Conservation (phyloP, 192 early-diverging fungal genomes). For the Entrophospora sp. region DNA sequence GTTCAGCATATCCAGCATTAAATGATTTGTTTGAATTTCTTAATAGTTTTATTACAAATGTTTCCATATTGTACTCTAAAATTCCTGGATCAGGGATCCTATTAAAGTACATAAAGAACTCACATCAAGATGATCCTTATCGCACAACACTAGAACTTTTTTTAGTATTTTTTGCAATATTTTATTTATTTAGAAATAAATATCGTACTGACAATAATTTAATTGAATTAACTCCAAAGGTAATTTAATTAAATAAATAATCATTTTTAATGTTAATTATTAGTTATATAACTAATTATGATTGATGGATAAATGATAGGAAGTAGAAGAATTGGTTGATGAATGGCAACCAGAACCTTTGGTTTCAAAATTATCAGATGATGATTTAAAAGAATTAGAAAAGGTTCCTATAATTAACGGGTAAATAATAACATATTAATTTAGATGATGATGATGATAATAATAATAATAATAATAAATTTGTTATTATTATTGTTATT, state of each 20-base stretch:
- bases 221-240: constrained; percentile 75
- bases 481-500: too few relatives aligned
- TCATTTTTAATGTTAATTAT: too few relatives aligned
- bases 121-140: constrained; percentile 89
- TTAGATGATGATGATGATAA: neutral
- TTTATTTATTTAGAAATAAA: constrained; percentile 77
- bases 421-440: constrained; percentile 21
- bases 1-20: neutral
- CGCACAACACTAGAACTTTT: constrained; percentile 75
- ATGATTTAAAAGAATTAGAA: constrained; percentile 64
- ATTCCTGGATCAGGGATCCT: constrained; percentile 64
- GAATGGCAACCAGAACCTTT: constrained; percentile 95
- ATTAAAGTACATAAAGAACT: constrained; percentile 72
- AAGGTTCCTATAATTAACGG: constrained; percentile 67
- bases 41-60: neutral
- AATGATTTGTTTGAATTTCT: constrained; percentile 1
- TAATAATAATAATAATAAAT: too few relatives aligned
- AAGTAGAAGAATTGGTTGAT: constrained; percentile 86
- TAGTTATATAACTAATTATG: too few relatives aligned
- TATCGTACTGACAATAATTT: constrained; percentile 72
- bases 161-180: constrained; percentile 77
- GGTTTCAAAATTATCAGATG: constrained; percentile 61
- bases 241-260: too few relatives aligned
- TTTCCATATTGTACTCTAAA: neutral
- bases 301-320: too few relatives aligned